Conservation (phyloP, 441 rosid genomes). For the Gossypium schwendimanii region DNA sequence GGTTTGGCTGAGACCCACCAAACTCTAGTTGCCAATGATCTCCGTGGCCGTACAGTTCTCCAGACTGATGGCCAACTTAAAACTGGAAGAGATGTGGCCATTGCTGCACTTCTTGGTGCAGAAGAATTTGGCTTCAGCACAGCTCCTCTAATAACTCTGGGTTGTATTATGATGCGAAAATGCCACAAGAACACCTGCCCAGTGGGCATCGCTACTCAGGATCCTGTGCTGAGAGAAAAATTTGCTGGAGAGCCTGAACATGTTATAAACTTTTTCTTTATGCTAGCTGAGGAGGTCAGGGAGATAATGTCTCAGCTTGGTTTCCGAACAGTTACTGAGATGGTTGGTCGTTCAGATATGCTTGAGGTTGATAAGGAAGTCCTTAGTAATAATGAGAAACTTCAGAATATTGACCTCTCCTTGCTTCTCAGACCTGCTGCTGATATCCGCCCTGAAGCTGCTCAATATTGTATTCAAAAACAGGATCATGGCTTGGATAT, state of each 20-base stretch:
- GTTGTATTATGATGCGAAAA: constrained; percentile 99
- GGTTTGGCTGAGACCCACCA: constrained; percentile 99
- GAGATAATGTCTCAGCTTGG: constrained; percentile 98
- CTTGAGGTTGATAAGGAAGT: constrained; percentile 97
- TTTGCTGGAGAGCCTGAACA: constrained; percentile 99
- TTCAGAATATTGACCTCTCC: constrained; percentile 87
- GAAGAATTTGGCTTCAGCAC: constrained; percentile 99
- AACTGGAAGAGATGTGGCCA: constrained; percentile 98
- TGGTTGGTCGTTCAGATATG: constrained; percentile 99
- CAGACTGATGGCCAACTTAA: constrained; percentile 99
- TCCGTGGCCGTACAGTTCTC: constrained; percentile 94
- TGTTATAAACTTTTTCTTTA: constrained; percentile 94
- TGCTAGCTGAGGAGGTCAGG: constrained; percentile 98
- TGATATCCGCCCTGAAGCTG: constrained; percentile 91
- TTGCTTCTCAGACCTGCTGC: constrained; percentile 87
- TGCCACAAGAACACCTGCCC: constrained; percentile 99
- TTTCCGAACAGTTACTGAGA: constrained; percentile 70
- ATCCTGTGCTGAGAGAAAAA: constrained; percentile 95
- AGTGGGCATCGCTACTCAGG: constrained; percentile 99
- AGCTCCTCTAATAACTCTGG: constrained; percentile 97
- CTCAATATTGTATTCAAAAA: constrained; percentile 86
- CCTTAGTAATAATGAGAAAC: constrained; percentile 65
- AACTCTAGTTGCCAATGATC: constrained; percentile 97
- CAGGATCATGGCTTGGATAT: constrained; percentile 97
- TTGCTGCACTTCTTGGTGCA: constrained; percentile 99